These are phyloP conservation scores for Leptographium lundbergii DNA, from an alignment of 2,329 filamentous ascomycete species.

Conservation along the genomic window DNA sequence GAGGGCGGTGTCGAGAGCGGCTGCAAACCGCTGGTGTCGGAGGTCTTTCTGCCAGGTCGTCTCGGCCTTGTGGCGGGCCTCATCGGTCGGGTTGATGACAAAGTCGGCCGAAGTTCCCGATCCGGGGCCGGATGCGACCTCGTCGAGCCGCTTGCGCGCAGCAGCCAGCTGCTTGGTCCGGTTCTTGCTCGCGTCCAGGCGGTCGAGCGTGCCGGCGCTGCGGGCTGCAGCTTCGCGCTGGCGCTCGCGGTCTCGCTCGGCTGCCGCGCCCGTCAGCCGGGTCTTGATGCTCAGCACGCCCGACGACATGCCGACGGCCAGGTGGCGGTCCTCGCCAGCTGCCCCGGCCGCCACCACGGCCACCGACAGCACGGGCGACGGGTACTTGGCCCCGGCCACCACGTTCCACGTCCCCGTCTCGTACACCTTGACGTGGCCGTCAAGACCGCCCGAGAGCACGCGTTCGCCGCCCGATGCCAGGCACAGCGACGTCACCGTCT, in stretches of 20 bases:
- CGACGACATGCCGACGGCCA: slow-evolving; percentile 89
- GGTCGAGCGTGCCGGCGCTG: slow-evolving; percentile 66
- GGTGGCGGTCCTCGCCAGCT: slow-evolving; percentile 71
- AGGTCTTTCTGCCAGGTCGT: slow-evolving; percentile 69
- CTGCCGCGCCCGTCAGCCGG: slow-evolving; percentile 11
- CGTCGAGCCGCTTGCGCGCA: slow-evolving; percentile 51
- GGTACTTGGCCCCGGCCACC: slow-evolving; percentile 88
- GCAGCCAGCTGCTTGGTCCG: slow-evolving; percentile 50
- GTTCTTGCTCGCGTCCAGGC: slow-evolving; percentile 59
- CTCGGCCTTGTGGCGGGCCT: slow-evolving; percentile 29
- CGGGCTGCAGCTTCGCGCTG: slow-evolving; percentile 54
- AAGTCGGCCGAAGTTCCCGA: slow-evolving; percentile 60
- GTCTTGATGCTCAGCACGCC: slow-evolving; percentile 50
- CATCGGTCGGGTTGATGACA: slow-evolving; percentile 48
- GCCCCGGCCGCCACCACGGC: slow-evolving; percentile 58
- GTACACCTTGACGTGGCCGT: slow-evolving; percentile 95
- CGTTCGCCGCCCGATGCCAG: slow-evolving; percentile 70
- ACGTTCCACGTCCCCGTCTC: slow-evolving; percentile 93
- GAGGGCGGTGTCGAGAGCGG: slow-evolving; percentile 70
- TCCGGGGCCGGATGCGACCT: slow-evolving; percentile 62
- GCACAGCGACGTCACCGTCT: slow-evolving; percentile 83
- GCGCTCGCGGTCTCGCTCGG: slow-evolving; percentile 8
- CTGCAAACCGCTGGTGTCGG: slow-evolving; percentile 62
- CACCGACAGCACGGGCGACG: slow-evolving; percentile 77
- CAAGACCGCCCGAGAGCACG: slow-evolving; percentile 76